Percentiles rank a stretch among this genome's conserved stretches.
phyloP scores from a whole-genome alignment of 169 alveolate genomes.

The Plasmodium fragile region DNA sequence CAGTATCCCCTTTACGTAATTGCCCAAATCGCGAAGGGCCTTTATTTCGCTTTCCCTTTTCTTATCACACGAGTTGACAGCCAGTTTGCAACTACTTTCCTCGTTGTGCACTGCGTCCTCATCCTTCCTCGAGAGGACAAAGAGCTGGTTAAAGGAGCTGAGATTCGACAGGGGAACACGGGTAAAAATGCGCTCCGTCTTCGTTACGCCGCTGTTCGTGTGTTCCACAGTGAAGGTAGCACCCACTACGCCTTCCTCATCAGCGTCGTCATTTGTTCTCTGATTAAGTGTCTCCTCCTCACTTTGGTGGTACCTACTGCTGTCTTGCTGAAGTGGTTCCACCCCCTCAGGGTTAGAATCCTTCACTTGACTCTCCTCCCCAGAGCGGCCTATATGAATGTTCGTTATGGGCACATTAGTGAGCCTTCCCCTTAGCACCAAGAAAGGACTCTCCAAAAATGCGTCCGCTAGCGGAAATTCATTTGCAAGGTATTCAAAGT shows the following conservation, averaged over 20 bases:
- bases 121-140: constrained; percentile 23
- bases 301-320: background rate
- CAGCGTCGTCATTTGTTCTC: background rate
- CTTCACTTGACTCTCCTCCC: background rate
- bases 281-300: background rate
- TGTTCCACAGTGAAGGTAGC: constrained; percentile 6
- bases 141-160: constrained; percentile 43
- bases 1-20: background rate
- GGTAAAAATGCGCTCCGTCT: background rate
- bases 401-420: constrained; percentile 13
- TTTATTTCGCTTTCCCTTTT: constrained; percentile 29
- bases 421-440: constrained; percentile 18
- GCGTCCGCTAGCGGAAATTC: background rate
- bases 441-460: constrained; percentile 36
- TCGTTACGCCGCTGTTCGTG: background rate
- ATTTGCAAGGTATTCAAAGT: constrained; percentile 12
- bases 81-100: background rate
- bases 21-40: constrained; percentile 10
- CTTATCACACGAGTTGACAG: background rate
- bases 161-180: constrained; percentile 31
- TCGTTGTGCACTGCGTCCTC: background rate
- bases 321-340: background rate
- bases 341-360: background rate
- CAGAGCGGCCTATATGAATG: background rate
- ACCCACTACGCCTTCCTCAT: background rate